Evolutionary conservation across 805 yeast genomes (phyloP), one percentile per base, ranked within the genome.

Genomic region (Candida oleophila): DNA sequence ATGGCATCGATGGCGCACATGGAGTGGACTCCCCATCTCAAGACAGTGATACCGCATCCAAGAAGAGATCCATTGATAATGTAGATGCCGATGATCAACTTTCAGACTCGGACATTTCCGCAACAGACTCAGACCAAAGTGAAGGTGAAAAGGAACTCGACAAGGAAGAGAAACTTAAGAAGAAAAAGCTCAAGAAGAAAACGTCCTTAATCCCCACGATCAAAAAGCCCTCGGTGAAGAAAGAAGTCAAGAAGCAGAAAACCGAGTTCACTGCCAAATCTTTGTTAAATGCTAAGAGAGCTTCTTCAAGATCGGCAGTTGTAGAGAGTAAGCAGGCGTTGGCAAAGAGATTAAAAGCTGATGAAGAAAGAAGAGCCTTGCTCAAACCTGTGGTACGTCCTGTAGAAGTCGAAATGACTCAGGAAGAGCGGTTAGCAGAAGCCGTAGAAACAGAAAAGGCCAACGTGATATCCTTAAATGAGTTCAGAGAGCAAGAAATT

Each of bases 391-490:
- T 74, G 3, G 62, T 66, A 1, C 62, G 71, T 22, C 61, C 65
- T 7, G 65, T 74, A 48, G 68, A 73, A 42, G 63, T 64, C 15
- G 81, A 81, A 68, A 68, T 82, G 57, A 85, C 94, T 0, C 86
- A 86, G 55, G 89, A 81, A 48, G 89, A 87, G 58, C 70, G 85
- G 36, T 64, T 87, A 39, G 84, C 77, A n/a, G 94, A 89, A 61
- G 98, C 99, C 1, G 71, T 83, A 40, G 86, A 84, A 55, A 94
- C 97, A 0, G 99, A 94, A 65, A 76, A 78, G 59, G 76, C 78
- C 38, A 94, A 94, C 62, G 69, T 82, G 2, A 71, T 80, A 22
- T 86, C 97, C 2, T 70, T 94, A 53, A 82, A 86, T 51, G 74
- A 78, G 56, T 94, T 87, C 60, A 81, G 85, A 55, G 95, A 91